Evolutionary conservation across 768 basidiomycete species (phyloP).

Genomic region (Calocybe gangraenosa): DNA sequence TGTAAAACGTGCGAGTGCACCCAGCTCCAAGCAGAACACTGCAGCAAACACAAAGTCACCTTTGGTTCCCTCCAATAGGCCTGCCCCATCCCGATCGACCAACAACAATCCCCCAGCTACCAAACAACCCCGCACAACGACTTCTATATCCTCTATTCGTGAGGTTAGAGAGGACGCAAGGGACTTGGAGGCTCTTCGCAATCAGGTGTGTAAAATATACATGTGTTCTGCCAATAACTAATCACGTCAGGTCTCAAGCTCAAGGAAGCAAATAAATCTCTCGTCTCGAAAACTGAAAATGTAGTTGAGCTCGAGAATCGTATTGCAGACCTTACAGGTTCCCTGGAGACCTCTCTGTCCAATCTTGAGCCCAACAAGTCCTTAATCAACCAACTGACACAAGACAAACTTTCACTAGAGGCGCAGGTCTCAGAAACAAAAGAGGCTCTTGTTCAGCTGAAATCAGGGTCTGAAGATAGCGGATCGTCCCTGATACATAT

Average conservation of each 20-base stretch:
- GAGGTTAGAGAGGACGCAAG: conserved; percentile 65
- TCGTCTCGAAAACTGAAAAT: conserved; percentile 48
- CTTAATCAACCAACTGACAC: conserved; percentile 41
- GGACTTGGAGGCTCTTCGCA: conserved; percentile 52
- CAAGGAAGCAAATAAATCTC: conserved; percentile 48
- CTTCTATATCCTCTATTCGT: conserved; percentile 71
- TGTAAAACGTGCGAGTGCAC: conserved; percentile 42
- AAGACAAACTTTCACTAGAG: conserved; percentile 46
- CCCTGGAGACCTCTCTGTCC: conserved; percentile 40
- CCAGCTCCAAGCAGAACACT: conserved; percentile 39
- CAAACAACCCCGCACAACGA: conserved; percentile 42
- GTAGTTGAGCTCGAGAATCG: conserved; percentile 52
- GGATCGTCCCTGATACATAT: conserved; percentile 35
- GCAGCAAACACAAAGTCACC: conserved; percentile 31
- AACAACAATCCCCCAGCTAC: conserved; percentile 28
- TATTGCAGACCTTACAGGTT: conserved; percentile 43
- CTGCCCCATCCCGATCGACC: conserved; percentile 23
- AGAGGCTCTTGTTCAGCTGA: conserved; percentile 34
- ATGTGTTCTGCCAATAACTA: conserved; percentile 1
- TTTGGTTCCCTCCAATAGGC: conserved; percentile 26
- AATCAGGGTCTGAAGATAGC: conserved; percentile 25
- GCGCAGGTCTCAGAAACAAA: conserved; percentile 40
- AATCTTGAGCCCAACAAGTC: conserved; percentile 46
- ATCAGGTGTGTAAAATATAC: conserved; percentile 41
- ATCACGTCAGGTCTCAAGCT: conserved; percentile 37